Evolutionary conservation across 192 early-diverging fungal genomes (phyloP).

Genomic region (Coemansia sp.): DNA sequence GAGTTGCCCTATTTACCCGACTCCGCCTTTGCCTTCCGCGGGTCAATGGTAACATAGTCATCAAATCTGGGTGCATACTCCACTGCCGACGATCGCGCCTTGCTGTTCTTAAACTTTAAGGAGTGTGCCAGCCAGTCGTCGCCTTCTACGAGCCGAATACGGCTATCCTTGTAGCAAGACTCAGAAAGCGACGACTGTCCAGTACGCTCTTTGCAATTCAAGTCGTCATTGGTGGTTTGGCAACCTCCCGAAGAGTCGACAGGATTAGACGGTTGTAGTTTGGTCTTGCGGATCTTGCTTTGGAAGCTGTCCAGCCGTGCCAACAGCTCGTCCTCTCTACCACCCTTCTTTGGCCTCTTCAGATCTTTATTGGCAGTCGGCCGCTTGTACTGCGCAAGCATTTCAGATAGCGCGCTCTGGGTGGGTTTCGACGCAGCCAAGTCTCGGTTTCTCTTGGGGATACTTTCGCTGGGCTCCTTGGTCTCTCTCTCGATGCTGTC

Average conservation of each 20-base stretch:
- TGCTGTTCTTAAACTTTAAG: conserved; percentile 77
- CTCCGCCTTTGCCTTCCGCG: conserved; percentile 23
- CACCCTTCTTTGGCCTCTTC: conserved; percentile 29
- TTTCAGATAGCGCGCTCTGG: conserved; percentile 14
- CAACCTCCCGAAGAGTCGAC: conserved; percentile 20
- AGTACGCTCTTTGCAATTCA: conserved; percentile 63
- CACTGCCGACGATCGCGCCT: conserved; percentile 54
- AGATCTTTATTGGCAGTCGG: background rate
- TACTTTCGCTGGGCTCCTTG: background rate
- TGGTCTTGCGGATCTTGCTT: conserved; percentile 60
- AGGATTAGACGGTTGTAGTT: conserved; percentile 37
- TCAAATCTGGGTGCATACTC: conserved; percentile 60
- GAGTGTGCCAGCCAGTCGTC: conserved; percentile 82
- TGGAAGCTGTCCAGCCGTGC: conserved; percentile 40
- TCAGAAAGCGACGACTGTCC: conserved; percentile 58
- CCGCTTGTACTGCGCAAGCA: conserved; percentile 25
- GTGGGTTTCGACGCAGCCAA: background rate
- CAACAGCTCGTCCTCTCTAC: conserved; percentile 59
- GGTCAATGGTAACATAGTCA: conserved; percentile 75
- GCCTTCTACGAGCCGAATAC: background rate
- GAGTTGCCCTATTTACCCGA: background rate
- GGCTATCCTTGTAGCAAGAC: conserved; percentile 59
- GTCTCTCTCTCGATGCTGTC: background rate
- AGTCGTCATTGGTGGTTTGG: conserved; percentile 45
- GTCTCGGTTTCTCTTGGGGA: background rate